Evolutionary conservation across 805 yeast genomes (phyloP).

Genomic region (Cyberlindnera sargentensis): DNA sequence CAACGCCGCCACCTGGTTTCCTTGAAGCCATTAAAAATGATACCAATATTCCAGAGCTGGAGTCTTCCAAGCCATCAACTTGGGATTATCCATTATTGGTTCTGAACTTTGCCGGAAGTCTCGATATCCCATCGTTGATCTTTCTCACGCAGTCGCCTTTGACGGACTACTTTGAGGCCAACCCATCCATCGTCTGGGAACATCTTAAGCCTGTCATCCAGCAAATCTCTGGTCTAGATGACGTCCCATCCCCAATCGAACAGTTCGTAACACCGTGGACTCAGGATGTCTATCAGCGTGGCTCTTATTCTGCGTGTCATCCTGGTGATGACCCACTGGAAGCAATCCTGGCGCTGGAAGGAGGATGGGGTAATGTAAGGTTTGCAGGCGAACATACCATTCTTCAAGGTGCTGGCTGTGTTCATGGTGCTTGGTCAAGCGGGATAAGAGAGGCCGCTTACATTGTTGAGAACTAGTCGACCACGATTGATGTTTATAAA

Average conservation of each 20-base stretch:
- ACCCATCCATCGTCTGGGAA: constrained; percentile 49
- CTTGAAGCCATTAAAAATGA: constrained; percentile 8
- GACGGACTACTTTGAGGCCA: constrained; percentile 48
- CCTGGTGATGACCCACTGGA: constrained; percentile 67
- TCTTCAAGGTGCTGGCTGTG: constrained; percentile 85
- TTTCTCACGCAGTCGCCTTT: constrained; percentile 66
- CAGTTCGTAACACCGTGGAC: constrained; percentile 69
- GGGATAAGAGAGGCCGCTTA: constrained; percentile 52
- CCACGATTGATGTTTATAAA: too few species aligned
- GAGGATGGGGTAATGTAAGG: constrained; percentile 52
- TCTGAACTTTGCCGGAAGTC: constrained; percentile 50
- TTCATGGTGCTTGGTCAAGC: constrained; percentile 83
- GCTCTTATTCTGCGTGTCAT: constrained; percentile 71
- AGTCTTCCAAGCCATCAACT: constrained; percentile 28
- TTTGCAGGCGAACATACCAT: constrained; percentile 93
- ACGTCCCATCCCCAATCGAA: constrained; percentile 31
- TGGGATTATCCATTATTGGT: constrained; percentile 57
- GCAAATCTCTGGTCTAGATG: constrained; percentile 6
- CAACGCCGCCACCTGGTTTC: constrained; percentile 27
- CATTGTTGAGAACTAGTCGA: constrained; percentile 14
- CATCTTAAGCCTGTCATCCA: constrained; percentile 42
- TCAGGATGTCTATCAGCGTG: constrained; percentile 65
- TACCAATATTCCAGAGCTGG: constrained; percentile 1
- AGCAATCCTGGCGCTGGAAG: constrained; percentile 50
- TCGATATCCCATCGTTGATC: constrained; percentile 47